Conservation (phyloP, 805 yeast species). For the Candida xyloterini region DNA sequence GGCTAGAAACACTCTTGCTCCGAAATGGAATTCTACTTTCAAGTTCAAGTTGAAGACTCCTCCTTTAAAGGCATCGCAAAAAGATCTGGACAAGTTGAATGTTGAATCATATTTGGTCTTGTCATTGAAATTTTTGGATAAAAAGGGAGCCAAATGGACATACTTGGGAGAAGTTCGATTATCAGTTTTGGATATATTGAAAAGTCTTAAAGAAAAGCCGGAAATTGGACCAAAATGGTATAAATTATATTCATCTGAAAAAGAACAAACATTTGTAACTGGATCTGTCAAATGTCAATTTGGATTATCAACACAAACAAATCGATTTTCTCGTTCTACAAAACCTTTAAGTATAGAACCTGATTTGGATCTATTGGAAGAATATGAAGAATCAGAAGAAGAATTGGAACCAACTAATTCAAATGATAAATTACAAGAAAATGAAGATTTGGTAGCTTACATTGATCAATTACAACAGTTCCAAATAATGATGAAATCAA, state of each 20-base stretch:
- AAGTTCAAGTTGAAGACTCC: constrained; percentile 17
- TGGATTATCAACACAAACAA: constrained; percentile 9
- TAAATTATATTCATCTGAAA: constrained; percentile 23
- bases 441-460: constrained; percentile 14
- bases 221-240: constrained; percentile 23
- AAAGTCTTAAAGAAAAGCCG: constrained; percentile 9
- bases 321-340: not conserved
- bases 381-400: constrained; percentile 19
- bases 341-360: not conserved
- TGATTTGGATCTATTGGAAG: constrained; percentile 19
- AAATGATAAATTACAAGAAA: not conserved
- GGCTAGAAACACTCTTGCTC: constrained; percentile 14
- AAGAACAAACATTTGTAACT: constrained; percentile 27
- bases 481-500: constrained; percentile 4
- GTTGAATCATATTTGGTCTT: constrained; percentile 17
- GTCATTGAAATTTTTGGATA: constrained; percentile 19
- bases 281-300: constrained; percentile 27
- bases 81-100: constrained; percentile 8
- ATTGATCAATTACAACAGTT: constrained; percentile 12
- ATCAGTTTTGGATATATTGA: constrained; percentile 22
- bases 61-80: constrained; percentile 9
- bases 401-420: constrained; percentile 2
- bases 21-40: constrained; percentile 22
- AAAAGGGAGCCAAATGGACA: constrained; percentile 20
- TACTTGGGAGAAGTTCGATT: constrained; percentile 31